Conservation (phyloP, 176 grass and related monocot genomes). For the sorghum (Sorghum bicolor) region DNA sequence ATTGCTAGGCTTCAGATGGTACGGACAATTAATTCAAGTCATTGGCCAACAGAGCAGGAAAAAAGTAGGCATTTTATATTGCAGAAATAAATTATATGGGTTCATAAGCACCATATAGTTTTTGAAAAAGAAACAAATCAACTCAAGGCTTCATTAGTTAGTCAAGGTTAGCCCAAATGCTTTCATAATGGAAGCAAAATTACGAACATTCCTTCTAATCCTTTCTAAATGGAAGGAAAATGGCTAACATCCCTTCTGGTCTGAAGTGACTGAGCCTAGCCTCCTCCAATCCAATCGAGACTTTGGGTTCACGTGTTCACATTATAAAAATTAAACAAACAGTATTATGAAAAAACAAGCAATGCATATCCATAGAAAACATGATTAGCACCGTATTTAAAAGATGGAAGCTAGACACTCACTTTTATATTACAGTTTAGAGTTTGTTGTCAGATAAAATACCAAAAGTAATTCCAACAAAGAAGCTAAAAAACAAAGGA, state of each 20-base stretch:
- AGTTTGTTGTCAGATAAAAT: not conserved
- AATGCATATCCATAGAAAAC: not conserved
- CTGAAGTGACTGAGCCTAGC: not conserved
- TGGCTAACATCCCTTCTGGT: not conserved
- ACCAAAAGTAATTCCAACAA: not conserved
- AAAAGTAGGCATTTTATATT: not conserved
- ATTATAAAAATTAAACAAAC: not conserved
- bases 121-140: not conserved
- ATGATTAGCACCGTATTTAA: not conserved
- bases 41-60: not conserved
- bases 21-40: slow-evolving; percentile 29
- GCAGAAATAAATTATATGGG: not conserved
- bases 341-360: not conserved
- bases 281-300: not conserved
- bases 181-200: not conserved
- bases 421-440: not conserved
- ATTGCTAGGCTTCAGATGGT: slow-evolving; percentile 24
- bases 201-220: not conserved
- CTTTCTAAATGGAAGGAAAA: not conserved
- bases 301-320: not conserved
- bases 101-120: not conserved
- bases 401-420: not conserved
- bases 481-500: not conserved
- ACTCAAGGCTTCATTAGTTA: too few species aligned
- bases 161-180: not conserved